Conservation (phyloP, 164 flowering plant genomes). For the Magnolia kwangsiensis region DNA sequence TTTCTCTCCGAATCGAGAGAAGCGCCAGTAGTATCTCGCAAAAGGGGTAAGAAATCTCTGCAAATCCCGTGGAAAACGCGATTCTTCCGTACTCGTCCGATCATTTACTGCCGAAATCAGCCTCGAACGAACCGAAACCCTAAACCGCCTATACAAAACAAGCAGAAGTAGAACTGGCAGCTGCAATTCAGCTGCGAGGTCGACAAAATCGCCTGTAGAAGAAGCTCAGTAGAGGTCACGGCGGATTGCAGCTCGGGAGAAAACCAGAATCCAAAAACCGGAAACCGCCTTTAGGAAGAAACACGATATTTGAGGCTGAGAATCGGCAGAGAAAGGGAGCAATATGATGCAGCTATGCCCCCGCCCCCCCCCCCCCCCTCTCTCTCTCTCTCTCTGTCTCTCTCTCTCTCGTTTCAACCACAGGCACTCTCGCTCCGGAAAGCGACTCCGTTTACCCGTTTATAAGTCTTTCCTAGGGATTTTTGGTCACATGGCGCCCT, state of each 20-base stretch:
- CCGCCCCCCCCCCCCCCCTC: too few relatives aligned
- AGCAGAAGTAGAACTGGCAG: neutral
- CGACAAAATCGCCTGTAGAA: neutral
- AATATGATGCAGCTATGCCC: too few relatives aligned
- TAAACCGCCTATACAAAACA: neutral
- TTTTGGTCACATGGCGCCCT: too few relatives aligned
- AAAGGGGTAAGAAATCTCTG: neutral
- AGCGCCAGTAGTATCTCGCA: neutral
- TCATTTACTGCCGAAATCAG: neutral
- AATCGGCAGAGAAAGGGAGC: conserved; percentile 1
- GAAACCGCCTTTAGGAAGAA: neutral
- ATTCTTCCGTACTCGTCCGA: neutral
- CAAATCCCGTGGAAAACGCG: neutral
- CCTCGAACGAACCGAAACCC: neutral
- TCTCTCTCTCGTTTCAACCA: neutral
- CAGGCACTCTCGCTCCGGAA: neutral
- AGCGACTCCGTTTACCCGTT: conserved; percentile 2
- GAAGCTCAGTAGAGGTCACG: too few relatives aligned
- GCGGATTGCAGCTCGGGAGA: neutral
- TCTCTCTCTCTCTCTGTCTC: too few relatives aligned
- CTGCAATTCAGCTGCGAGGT: neutral
- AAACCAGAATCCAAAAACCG: neutral
- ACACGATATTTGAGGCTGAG: neutral
- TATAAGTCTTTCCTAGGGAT: neutral
- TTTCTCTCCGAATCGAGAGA: neutral